Conservation (phyloP, 2,329 filamentous ascomycete species). For the Colletotrichum shisoi region DNA sequence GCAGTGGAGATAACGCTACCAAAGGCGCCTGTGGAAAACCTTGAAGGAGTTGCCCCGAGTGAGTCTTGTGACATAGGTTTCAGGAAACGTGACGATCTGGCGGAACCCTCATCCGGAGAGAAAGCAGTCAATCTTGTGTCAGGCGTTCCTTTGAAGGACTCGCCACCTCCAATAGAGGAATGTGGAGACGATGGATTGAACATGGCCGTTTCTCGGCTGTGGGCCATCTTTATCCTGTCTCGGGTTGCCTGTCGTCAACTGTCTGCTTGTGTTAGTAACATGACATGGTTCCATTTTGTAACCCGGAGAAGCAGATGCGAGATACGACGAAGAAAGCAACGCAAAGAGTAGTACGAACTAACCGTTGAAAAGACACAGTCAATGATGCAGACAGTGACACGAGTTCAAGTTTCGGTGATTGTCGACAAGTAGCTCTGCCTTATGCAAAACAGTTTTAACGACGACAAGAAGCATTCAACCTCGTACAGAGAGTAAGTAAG, state of each 20-base stretch:
- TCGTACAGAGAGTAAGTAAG: no score
- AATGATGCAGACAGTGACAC: no score
- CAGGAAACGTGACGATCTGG: constrained; percentile 53
- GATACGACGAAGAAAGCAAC: not conserved
- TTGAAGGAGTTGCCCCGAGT: constrained; percentile 45
- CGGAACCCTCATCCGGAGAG: constrained; percentile 65
- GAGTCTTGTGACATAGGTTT: constrained; percentile 47
- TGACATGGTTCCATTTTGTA: not conserved
- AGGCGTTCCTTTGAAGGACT: constrained; percentile 69
- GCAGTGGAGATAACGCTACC: constrained; percentile 41
- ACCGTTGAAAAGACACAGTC: not conserved
- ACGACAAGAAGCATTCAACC: not conserved
- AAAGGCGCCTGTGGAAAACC: constrained; percentile 43
- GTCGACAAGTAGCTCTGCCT: not conserved
- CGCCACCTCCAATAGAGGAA: constrained; percentile 60
- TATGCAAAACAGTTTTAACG: not conserved
- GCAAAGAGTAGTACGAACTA: not conserved
- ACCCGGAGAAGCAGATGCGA: not conserved
- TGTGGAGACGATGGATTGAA: constrained; percentile 60
- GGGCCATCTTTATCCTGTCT: constrained; percentile 16
- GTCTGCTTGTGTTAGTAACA: not conserved
- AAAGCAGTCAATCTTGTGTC: constrained; percentile 70
- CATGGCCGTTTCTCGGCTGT: constrained; percentile 7
- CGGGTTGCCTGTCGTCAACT: not conserved
- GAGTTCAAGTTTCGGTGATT: not conserved